Conservation (phyloP, 139 green algal species). For the Chlamydomonas schloesseri region DNA sequence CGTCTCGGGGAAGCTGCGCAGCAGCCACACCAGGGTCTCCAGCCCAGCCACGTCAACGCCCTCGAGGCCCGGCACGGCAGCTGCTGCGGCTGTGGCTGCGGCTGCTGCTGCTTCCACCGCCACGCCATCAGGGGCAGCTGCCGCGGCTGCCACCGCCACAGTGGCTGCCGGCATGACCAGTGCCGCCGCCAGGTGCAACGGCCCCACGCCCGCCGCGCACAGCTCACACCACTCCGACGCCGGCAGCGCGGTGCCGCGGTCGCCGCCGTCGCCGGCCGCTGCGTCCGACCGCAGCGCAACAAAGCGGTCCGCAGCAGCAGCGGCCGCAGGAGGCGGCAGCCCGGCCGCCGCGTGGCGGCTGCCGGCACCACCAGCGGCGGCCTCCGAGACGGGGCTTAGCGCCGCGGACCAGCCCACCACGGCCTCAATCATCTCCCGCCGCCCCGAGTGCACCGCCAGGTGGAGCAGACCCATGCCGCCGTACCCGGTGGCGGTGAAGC, state of each 20-base stretch:
- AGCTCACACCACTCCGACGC: slow-evolving; percentile 1
- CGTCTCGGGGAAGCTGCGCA: neutral
- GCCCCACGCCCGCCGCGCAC: neutral
- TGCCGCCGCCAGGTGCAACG: slow-evolving; percentile 6
- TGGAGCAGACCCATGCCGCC: slow-evolving; percentile 19
- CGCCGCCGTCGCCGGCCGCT: no score
- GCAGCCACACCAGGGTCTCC: slow-evolving; percentile 8
- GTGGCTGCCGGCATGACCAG: neutral
- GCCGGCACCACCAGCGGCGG: no score
- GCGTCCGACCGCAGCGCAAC: no score
- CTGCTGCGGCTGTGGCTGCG: neutral
- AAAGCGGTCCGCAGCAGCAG: no score
- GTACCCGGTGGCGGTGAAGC: neutral
- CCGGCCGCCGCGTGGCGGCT: no score
- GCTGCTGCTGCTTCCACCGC: neutral
- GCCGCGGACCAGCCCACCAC: neutral
- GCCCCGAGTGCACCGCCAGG: slow-evolving; percentile 12
- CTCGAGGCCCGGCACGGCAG: neutral
- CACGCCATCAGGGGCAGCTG: neutral
- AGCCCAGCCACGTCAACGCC: neutral
- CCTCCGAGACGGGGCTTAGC: neutral
- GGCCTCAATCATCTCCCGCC: neutral
- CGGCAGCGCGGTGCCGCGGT: no score
- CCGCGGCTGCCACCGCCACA: neutral
- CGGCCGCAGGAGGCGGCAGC: no score